Conservation (phyloP, 768 basidiomycete species). For the Naganishia antarctica region DNA sequence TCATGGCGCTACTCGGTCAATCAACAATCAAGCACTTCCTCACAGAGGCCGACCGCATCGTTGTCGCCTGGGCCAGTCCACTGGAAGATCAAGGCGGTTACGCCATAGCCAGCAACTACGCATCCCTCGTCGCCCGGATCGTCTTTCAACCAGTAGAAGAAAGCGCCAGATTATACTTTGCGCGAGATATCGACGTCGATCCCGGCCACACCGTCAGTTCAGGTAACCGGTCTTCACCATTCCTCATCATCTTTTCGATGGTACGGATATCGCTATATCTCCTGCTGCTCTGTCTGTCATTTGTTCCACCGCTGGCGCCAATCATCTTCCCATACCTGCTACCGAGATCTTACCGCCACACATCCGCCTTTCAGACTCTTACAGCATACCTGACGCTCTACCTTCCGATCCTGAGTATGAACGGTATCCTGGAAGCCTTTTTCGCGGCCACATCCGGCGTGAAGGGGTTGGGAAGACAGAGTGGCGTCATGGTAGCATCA, state of each 20-base stretch:
- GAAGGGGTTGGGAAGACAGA: constrained; percentile 62
- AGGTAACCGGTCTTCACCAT: constrained; percentile 52
- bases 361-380: constrained; percentile 75
- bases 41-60: constrained; percentile 89
- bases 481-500: constrained; percentile 72
- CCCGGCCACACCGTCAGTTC: neutral
- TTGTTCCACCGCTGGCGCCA: constrained; percentile 70
- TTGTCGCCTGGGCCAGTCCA: constrained; percentile 77
- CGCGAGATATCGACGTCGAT: constrained; percentile 42
- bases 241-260: constrained; percentile 56
- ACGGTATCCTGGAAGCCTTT: constrained; percentile 89
- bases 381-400: constrained; percentile 71
- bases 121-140: constrained; percentile 85
- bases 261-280: constrained; percentile 64
- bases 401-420: constrained; percentile 81
- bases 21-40: constrained; percentile 88
- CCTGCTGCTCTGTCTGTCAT: constrained; percentile 65
- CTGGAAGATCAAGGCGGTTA: constrained; percentile 88
- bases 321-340: constrained; percentile 66
- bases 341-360: constrained; percentile 56
- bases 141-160: constrained; percentile 95
- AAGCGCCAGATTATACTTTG: constrained; percentile 81
- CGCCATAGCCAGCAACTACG: constrained; percentile 92
- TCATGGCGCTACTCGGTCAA: constrained; percentile 78
- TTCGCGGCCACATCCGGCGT: constrained; percentile 70